Percentiles rank a stretch among this genome's conserved stretches.
Conservation (phyloP, 306 rosid genomes). For the Prunus mira region DNA sequence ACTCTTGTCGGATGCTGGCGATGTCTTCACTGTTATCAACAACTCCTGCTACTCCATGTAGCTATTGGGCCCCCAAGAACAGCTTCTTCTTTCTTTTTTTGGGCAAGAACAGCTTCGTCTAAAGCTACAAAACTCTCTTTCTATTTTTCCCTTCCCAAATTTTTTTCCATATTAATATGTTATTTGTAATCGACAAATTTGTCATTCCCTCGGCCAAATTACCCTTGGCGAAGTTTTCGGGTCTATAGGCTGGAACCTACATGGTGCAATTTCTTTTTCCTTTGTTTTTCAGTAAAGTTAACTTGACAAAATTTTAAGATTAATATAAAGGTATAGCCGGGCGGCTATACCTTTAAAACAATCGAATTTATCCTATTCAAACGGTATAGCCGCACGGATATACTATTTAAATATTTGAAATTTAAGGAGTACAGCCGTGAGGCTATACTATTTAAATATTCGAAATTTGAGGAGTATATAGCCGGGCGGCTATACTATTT, state of each 20-base stretch:
- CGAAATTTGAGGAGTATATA: too few relatives aligned
- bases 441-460: too few relatives aligned
- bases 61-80: not conserved
- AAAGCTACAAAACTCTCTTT: not conserved
- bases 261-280: not conserved
- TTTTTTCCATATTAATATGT: not conserved
- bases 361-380: not conserved
- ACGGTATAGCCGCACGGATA: too few relatives aligned
- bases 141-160: not conserved
- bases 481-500: too few relatives aligned
- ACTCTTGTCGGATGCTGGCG: slow-evolving; percentile 7
- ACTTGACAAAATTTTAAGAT: too few relatives aligned
- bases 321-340: too few relatives aligned
- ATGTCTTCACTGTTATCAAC: not conserved
- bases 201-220: not conserved
- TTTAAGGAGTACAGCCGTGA: too few relatives aligned
- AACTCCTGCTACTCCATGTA: not conserved
- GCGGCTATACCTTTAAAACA: too few relatives aligned
- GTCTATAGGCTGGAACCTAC: not conserved
- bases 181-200: not conserved
- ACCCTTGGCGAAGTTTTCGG: not conserved
- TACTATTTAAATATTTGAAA: too few relatives aligned
- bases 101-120: too few relatives aligned
- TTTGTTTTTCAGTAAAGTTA: not conserved
- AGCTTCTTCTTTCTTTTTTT: not conserved